Evolutionary conservation across 2,329 filamentous ascomycete genomes (phyloP), one percentile per base, ranked within the genome.

Genomic region (Thyridium curvatum): DNA sequence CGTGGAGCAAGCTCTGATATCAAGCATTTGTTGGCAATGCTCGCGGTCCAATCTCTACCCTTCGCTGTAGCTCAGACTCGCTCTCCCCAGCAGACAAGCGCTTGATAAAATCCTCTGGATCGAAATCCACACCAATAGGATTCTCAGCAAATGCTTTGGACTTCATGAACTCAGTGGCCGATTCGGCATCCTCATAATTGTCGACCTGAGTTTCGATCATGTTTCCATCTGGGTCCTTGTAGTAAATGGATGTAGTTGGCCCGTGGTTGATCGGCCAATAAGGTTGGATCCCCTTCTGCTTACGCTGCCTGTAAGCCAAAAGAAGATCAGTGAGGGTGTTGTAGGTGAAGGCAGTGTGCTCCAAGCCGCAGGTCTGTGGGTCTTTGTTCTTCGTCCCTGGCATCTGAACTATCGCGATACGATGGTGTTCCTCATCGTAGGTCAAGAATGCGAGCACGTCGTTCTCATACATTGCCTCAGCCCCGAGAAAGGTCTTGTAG

Each of bases 221-320:
- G 46, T 72, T 72, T 9, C 68, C 65, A 44, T 74, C 68, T 2
- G 68, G 69, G 45, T 73, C 70, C 9, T 46, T 44, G 47, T 72
- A 73, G 49, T 73, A 73, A 15, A 73, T 62, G 46, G 59, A 64
- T 1, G 56, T 66, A 3, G 62, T 72, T 2, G 58, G 54, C 4
- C 71, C 69, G 46, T 74, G 70, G 44, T 73, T 69, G 21, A 68
- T 55, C 37, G 49, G 56, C 66, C 65, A 70, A 4, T 55, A 12
- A 0, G 70, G 70, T 16, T 50, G 8, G 30, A 69, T 63, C 0
- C 59, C 62, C 4, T 47, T 39, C 0, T 46, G 46, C 41, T 62
- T 64, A 5, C 60, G 50, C 42, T 64, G 54, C 18, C 43, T 38
- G 45, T 69, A 71, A 2, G 61, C 52, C 1, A 46, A 37, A 4